phyloP scores from a whole-genome alignment of 129 eudicot species.

The Tanacetum coccineum region DNA sequence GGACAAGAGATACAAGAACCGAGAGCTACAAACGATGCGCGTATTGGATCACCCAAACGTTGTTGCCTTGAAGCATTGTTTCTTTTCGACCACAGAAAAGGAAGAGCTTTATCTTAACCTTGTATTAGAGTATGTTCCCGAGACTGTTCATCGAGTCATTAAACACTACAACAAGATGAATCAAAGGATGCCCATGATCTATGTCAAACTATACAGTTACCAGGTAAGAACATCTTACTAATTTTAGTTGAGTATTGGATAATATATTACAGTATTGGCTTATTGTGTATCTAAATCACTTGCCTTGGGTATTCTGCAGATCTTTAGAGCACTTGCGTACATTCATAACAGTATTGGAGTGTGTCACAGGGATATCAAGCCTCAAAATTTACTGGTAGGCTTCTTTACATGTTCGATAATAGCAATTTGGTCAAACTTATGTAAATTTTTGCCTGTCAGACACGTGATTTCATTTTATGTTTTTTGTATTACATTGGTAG shows the following conservation, averaged over 20 bases:
- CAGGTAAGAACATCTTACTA: conserved; percentile 40
- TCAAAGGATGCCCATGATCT: conserved; percentile 88
- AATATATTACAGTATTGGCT: neutral
- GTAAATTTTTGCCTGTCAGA: neutral
- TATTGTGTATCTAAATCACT: conserved; percentile 1
- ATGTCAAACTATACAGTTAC: conserved; percentile 78
- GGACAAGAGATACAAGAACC: conserved; percentile 85
- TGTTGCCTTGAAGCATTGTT: conserved; percentile 82
- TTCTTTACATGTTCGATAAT: neutral
- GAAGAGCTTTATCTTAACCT: conserved; percentile 80
- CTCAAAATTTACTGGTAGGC: conserved; percentile 79
- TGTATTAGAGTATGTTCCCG: conserved; percentile 89
- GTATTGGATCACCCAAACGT: conserved; percentile 88
- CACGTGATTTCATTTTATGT: neutral
- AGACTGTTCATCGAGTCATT: conserved; percentile 80
- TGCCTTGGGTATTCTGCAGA: conserved; percentile 38
- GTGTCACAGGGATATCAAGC: conserved; percentile 92
- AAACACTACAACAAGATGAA: conserved; percentile 83
- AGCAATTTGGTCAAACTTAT: neutral
- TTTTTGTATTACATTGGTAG: neutral
- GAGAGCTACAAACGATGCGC: conserved; percentile 94
- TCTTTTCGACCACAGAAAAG: conserved; percentile 85
- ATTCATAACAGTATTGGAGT: conserved; percentile 84
- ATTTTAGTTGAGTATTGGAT: neutral
- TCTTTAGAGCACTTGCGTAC: conserved; percentile 73